Conservation (phyloP, 1,139 yeast species). For the Diutina neorugosa region DNA sequence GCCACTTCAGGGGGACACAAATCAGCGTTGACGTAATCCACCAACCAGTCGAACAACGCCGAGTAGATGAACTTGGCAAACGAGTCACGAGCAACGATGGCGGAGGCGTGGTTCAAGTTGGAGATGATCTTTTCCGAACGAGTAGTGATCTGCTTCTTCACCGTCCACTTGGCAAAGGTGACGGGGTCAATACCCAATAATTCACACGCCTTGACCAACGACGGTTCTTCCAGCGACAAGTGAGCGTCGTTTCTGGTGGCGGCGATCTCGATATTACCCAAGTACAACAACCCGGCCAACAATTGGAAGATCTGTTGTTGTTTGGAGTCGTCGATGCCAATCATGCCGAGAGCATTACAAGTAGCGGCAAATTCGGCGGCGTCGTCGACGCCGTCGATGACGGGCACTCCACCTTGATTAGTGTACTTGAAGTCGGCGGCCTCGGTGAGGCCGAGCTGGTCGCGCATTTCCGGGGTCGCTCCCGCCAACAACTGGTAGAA, state of each 20-base stretch:
- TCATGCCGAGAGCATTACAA: conserved; percentile 59
- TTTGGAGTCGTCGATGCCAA: conserved; percentile 52
- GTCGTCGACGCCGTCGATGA: conserved; percentile 74
- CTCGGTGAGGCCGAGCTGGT: conserved; percentile 43
- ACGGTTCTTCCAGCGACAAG: conserved; percentile 78
- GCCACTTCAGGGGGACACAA: conserved; percentile 66
- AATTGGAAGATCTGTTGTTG: conserved; percentile 67
- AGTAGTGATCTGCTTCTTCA: conserved; percentile 87
- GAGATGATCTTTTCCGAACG: conserved; percentile 86
- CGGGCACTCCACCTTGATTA: conserved; percentile 79
- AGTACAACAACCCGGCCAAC: conserved; percentile 80
- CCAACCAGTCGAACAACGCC: conserved; percentile 92
- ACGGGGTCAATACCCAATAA: conserved; percentile 70
- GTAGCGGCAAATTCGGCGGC: conserved; percentile 65
- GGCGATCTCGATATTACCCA: conserved; percentile 85
- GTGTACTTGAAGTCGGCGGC: conserved; percentile 70
- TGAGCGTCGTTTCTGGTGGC: conserved; percentile 81
- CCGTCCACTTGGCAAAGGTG: conserved; percentile 80
- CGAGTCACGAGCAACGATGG: conserved; percentile 87
- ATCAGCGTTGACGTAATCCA: conserved; percentile 67
- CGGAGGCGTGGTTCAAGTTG: conserved; percentile 74
- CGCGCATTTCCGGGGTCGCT: conserved; percentile 46
- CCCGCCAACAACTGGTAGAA: conserved; percentile 88
- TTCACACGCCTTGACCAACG: conserved; percentile 71
- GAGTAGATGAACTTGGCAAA: conserved; percentile 91